phyloP scores from a whole-genome alignment of 768 basidiomycete species.

The Mycena kentingensis region DNA sequence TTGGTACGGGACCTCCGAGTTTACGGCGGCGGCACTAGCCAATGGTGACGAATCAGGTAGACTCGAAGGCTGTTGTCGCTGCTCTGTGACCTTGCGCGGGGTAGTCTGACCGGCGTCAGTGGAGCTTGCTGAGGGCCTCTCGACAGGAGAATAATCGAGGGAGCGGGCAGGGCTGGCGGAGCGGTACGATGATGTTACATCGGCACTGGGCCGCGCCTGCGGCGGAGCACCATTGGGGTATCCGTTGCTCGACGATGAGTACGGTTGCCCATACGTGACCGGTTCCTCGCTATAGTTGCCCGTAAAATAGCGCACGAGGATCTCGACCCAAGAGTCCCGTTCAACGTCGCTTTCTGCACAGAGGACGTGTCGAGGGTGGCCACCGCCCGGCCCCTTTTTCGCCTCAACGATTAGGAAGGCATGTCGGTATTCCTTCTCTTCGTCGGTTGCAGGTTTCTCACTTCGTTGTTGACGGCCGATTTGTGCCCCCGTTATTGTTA shows the following conservation, averaged over 20 bases:
- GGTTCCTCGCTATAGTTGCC: conserved; percentile 79
- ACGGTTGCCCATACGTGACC: conserved; percentile 39
- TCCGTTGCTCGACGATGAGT: conserved; percentile 6
- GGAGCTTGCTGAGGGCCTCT: conserved; percentile 35
- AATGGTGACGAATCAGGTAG: conserved; percentile 60
- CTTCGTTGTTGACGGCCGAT: conserved; percentile 91
- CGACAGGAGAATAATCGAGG: conserved; percentile 49
- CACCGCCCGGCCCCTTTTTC: conserved; percentile 68
- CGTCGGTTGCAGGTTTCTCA: conserved; percentile 57
- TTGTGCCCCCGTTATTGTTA: conserved; percentile 87
- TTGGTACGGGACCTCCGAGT: conserved; percentile 39
- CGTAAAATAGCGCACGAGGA: conserved; percentile 85
- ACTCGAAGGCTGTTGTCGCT: conserved; percentile 45
- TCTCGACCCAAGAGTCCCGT: conserved; percentile 92
- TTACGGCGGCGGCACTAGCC: conserved; percentile 52
- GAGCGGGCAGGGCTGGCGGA: conserved; percentile 55
- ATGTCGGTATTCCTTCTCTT: conserved; percentile 94
- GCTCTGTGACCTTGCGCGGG: conserved; percentile 42
- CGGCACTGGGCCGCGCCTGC: conserved; percentile 18
- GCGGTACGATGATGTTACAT: conserved; percentile 9
- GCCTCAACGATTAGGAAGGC: conserved; percentile 96
- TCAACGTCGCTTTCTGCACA: conserved; percentile 96
- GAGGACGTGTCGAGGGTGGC: conserved; percentile 83
- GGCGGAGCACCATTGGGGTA: conserved; percentile 13
- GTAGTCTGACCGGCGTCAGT: conserved; percentile 44